Evolutionary conservation across 2,329 filamentous ascomycete genomes (phyloP).

Genomic region (Sporothrix inflata): DNA sequence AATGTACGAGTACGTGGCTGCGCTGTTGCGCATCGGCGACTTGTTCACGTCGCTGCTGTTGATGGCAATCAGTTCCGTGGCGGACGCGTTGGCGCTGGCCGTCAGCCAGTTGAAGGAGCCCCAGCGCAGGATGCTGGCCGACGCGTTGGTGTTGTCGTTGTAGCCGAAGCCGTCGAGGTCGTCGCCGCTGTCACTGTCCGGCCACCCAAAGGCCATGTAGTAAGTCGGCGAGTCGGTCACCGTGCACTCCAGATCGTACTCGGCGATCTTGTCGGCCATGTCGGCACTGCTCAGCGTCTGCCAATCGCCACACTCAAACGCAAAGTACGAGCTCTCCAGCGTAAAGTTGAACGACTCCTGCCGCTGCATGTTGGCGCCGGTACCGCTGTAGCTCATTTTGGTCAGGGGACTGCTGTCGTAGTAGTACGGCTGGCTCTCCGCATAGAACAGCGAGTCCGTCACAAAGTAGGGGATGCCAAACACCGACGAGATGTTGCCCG

Average conservation of each 20-base stretch:
- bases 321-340: conserved; percentile 29
- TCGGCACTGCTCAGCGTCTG: conserved; percentile 21
- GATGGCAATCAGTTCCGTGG: background rate
- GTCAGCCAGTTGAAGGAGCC: background rate
- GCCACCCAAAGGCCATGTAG: background rate
- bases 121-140: background rate
- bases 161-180: too few relatives aligned
- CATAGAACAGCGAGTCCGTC: background rate
- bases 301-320: conserved; percentile 32
- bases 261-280: conserved; percentile 9
- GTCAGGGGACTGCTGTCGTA: background rate
- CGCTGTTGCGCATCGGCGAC: background rate
- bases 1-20: conserved; percentile 32
- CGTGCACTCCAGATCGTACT: background rate
- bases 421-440: background rate
- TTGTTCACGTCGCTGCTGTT: background rate
- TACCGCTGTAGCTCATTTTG: background rate
- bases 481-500: background rate
- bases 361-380: background rate
- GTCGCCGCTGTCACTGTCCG: background rate
- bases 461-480: background rate
- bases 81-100: background rate
- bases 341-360: conserved; percentile 27
- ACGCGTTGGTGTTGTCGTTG: background rate
- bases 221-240: background rate